Percentiles rank a stretch among this genome's conserved stretches.
phyloP scores from a whole-genome alignment of 352 stramenopile species.

The Globisporangium orthogonon region DNA sequence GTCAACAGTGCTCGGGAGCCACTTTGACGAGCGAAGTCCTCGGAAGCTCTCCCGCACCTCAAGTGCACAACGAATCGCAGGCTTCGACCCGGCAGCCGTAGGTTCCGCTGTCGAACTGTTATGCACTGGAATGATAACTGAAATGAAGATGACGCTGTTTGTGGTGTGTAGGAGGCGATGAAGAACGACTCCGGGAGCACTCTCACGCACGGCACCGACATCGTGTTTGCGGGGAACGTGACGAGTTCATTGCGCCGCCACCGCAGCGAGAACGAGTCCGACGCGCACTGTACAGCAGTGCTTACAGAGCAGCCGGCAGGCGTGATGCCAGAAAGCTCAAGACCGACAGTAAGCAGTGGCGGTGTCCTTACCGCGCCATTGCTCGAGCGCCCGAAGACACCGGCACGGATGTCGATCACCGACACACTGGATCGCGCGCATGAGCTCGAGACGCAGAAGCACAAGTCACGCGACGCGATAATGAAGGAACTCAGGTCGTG shows the following conservation, averaged over 20 bases:
- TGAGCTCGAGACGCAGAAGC: slow-evolving; percentile 53
- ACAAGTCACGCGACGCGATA: slow-evolving; percentile 59
- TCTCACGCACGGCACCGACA: slow-evolving; percentile 84
- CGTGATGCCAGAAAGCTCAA: not conserved
- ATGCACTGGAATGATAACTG: not conserved
- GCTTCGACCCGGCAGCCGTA: slow-evolving; percentile 12
- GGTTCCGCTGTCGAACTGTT: not conserved
- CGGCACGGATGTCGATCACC: slow-evolving; percentile 66
- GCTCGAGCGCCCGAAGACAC: slow-evolving; percentile 44
- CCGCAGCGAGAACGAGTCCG: slow-evolving; percentile 49
- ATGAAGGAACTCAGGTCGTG: slow-evolving; percentile 58
- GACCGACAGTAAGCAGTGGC: not conserved
- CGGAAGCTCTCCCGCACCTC: slow-evolving; percentile 23
- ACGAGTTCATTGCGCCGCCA: slow-evolving; percentile 72
- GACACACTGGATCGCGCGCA: slow-evolving; percentile 66
- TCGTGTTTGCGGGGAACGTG: slow-evolving; percentile 88
- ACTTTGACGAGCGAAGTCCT: slow-evolving; percentile 15
- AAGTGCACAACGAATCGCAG: slow-evolving; percentile 15
- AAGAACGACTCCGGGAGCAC: slow-evolving; percentile 60
- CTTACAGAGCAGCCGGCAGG: slow-evolving; percentile 7
- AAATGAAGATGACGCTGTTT: not conserved
- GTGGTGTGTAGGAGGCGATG: slow-evolving; percentile 13
- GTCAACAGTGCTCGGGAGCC: not conserved
- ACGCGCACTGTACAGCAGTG: slow-evolving; percentile 6
- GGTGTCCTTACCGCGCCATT: not conserved